Conservation (phyloP, 305 asterid genomes). For the Fraxinus platypoda region DNA sequence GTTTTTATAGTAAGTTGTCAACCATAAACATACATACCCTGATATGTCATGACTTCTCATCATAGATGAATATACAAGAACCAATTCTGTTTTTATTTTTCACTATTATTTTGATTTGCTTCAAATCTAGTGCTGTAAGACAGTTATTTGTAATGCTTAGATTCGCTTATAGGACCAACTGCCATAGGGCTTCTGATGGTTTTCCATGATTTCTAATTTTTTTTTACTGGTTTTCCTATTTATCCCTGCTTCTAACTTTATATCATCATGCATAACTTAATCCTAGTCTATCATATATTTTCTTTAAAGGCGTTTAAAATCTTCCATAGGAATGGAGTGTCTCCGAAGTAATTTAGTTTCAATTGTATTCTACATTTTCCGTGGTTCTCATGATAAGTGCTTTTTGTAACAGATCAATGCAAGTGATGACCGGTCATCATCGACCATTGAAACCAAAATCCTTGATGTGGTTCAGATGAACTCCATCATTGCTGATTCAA, state of each 20-base stretch:
- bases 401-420: constrained; percentile 80
- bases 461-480: constrained; percentile 91
- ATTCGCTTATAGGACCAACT: background rate
- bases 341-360: background rate
- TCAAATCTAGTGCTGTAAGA: background rate
- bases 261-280: constrained; percentile 10
- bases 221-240: constrained; percentile 10
- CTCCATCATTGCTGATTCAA: constrained; percentile 82
- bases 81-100: constrained; percentile 5
- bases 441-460: constrained; percentile 84
- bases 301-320: constrained; percentile 13
- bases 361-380: constrained; percentile 1
- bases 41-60: constrained; percentile 11
- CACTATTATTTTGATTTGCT: constrained; percentile 4
- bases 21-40: constrained; percentile 9
- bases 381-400: constrained; percentile 22
- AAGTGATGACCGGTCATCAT: constrained; percentile 91
- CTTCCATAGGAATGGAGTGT: constrained; percentile 1
- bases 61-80: background rate
- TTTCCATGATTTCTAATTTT: constrained; percentile 11
- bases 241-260: constrained; percentile 5
- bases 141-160: background rate
- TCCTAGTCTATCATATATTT: background rate
- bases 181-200: constrained; percentile 16
- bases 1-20: background rate